Conservation (phyloP, 2,329 filamentous ascomycete species). For the Emergomyces orientalis region DNA sequence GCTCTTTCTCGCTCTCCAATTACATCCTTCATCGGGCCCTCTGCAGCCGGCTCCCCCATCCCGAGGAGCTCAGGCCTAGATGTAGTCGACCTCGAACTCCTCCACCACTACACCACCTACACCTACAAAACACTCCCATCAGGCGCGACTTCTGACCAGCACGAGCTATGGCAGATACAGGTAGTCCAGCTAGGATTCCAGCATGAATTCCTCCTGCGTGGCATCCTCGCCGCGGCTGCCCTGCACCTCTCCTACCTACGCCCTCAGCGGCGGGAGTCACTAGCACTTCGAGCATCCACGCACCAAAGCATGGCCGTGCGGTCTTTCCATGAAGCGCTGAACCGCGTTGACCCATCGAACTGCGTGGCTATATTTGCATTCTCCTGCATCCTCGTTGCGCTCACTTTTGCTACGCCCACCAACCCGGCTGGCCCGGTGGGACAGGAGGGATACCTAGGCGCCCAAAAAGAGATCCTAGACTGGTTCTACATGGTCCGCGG, state of each 20-base stretch:
- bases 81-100: conserved; percentile 24
- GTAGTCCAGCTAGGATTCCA: conserved; percentile 27
- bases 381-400: conserved; percentile 23
- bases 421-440: conserved; percentile 11
- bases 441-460: conserved; percentile 15
- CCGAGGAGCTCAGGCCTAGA: conserved; percentile 19
- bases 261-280: conserved; percentile 18
- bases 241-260: conserved; percentile 31
- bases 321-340: conserved; percentile 21
- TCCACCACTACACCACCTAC: conserved; percentile 24
- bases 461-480: conserved; percentile 23
- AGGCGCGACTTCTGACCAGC: conserved; percentile 18
- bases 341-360: conserved; percentile 29
- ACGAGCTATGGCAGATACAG: conserved; percentile 24
- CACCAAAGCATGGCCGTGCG: conserved; percentile 23
- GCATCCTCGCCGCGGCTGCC: conserved; percentile 31
- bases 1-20: not conserved
- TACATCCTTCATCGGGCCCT: not conserved
- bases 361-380: conserved; percentile 32
- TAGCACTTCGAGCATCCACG: conserved; percentile 21
- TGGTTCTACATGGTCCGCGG: conserved; percentile 25
- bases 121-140: conserved; percentile 20
- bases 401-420: conserved; percentile 19
- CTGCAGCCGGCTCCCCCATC: conserved; percentile 14
- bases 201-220: conserved; percentile 32